Evolutionary conservation across 108 stramenopile genomes (phyloP).

Genomic region (Stephanodiscus triporus): DNA sequence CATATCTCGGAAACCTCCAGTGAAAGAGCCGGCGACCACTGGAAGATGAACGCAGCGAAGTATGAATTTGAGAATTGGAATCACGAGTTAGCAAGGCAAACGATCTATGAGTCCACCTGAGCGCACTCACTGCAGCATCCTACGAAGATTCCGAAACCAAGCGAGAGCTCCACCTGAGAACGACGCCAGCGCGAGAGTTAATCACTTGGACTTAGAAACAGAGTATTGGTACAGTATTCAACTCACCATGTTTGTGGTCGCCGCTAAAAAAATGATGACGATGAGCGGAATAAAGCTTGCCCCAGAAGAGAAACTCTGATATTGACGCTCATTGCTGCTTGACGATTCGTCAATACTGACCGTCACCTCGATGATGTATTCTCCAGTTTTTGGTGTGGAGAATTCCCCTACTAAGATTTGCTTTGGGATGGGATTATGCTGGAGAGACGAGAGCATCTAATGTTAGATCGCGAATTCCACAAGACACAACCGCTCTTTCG

Average conservation of each 20-base stretch:
- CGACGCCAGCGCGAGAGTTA: no score
- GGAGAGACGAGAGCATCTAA: not conserved
- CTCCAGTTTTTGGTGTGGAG: slow-evolving; percentile 12
- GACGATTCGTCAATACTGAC: slow-evolving; percentile 10
- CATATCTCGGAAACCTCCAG: slow-evolving; percentile 54
- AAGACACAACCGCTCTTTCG: not conserved
- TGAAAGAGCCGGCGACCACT: slow-evolving; percentile 39
- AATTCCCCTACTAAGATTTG: slow-evolving; percentile 1
- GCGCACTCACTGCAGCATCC: slow-evolving; percentile 50
- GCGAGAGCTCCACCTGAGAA: slow-evolving; percentile 41
- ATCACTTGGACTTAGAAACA: no score
- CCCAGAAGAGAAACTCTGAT: slow-evolving; percentile 53
- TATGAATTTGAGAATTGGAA: no score
- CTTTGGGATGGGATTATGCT: slow-evolving; percentile 17
- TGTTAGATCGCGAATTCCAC: not conserved
- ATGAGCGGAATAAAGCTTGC: slow-evolving; percentile 56
- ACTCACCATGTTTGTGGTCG: slow-evolving; percentile 45
- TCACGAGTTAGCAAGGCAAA: not conserved
- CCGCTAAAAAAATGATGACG: slow-evolving; percentile 48
- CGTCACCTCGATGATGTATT: slow-evolving; percentile 23
- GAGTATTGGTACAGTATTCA: not conserved
- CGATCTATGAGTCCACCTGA: not conserved
- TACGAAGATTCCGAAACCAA: slow-evolving; percentile 56
- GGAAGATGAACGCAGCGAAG: no score
- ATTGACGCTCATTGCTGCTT: slow-evolving; percentile 12